These are phyloP conservation scores for Ilyonectria robusta DNA, from an alignment of 2,329 filamentous ascomycete species.

Conservation along the genomic window DNA sequence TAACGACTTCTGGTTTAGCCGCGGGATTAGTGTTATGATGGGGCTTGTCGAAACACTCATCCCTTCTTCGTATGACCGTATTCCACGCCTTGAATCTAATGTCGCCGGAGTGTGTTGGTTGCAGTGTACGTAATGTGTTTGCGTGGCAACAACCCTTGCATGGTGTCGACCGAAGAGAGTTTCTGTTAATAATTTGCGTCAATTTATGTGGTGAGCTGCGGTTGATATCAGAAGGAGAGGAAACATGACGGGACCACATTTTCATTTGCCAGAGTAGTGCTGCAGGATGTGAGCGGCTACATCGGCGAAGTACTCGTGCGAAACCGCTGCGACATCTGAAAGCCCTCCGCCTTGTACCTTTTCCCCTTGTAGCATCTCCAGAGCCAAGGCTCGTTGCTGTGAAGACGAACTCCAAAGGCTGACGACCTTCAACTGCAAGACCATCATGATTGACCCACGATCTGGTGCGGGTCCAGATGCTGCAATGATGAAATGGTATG, in stretches of 20 bases:
- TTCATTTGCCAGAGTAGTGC: constrained; percentile 24
- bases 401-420: constrained; percentile 35
- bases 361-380: constrained; percentile 21
- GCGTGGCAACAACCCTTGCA: not conserved
- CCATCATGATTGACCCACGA: constrained; percentile 29
- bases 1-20: constrained; percentile 20
- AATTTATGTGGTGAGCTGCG: not conserved
- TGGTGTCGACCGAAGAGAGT: not conserved
- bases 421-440: constrained; percentile 25
- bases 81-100: not conserved
- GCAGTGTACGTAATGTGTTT: constrained; percentile 2
- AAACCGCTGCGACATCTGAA: constrained; percentile 30
- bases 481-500: constrained; percentile 20
- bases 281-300: constrained; percentile 33
- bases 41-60: not conserved
- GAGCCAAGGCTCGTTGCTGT: constrained; percentile 26
- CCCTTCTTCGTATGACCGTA: not conserved
- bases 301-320: constrained; percentile 38
- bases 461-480: constrained; percentile 23
- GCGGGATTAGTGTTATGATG: not conserved
- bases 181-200: not conserved
- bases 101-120: not conserved
- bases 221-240: not conserved
- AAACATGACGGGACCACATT: not conserved
- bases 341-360: constrained; percentile 33